Evolutionary conservation across 768 basidiomycete species (phyloP).

Genomic region (Mycena haematopus): DNA sequence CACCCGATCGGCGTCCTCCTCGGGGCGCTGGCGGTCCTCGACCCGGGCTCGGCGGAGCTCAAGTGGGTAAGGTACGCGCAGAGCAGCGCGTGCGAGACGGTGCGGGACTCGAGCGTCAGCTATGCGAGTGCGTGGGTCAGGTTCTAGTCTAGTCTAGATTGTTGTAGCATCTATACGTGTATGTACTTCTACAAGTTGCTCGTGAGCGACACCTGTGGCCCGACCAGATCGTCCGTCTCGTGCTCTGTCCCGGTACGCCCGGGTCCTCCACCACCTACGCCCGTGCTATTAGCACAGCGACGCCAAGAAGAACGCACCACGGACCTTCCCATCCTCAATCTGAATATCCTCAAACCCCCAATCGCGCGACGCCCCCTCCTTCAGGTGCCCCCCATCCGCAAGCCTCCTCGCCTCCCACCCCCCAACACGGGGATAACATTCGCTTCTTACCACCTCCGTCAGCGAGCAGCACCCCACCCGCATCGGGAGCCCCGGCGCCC

Average conservation of each 20-base stretch:
- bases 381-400: constrained; percentile 64
- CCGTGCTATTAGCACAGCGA: neutral
- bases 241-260: constrained; percentile 73
- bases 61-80: constrained; percentile 95
- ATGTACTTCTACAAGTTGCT: constrained; percentile 40
- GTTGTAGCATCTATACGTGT: no score
- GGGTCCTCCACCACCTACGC: constrained; percentile 71
- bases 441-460: constrained; percentile 55
- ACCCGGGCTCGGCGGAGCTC: constrained; percentile 49
- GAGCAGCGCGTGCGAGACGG: constrained; percentile 73
- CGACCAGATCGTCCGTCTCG: constrained; percentile 62
- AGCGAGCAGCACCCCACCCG: constrained; percentile 81
- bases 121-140: constrained; percentile 91
- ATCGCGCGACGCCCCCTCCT: constrained; percentile 64
- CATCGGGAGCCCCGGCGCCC: constrained; percentile 57
- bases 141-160: constrained; percentile 52
- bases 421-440: constrained; percentile 38
- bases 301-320: constrained; percentile 24
- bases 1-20: constrained; percentile 95
- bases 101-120: constrained; percentile 90
- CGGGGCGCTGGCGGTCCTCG: constrained; percentile 71
- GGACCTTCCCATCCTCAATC: constrained; percentile 65
- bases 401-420: constrained; percentile 55
- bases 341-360: constrained; percentile 85
- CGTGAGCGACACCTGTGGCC: constrained; percentile 50